Percentiles rank a stretch among this genome's conserved stretches.
Conservation (phyloP, 805 yeast species). For the Candida coquimbonensis region DNA sequence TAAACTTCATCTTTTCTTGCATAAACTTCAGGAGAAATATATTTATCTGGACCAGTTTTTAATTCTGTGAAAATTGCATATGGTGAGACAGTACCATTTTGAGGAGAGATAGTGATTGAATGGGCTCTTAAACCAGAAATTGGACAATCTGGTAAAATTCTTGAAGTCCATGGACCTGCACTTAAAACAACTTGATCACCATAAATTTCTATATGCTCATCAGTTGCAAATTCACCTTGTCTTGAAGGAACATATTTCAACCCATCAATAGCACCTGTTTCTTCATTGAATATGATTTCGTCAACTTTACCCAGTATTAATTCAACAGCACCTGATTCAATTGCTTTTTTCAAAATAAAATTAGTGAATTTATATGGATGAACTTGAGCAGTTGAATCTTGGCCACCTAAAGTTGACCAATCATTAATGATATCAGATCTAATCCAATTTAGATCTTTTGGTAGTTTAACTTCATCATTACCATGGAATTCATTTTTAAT, state of each 20-base stretch:
- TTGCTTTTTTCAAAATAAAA: slow-evolving; percentile 69
- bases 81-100: slow-evolving; percentile 72
- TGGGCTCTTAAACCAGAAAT: slow-evolving; percentile 92
- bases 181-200: slow-evolving; percentile 80
- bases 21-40: slow-evolving; percentile 88
- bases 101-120: slow-evolving; percentile 85
- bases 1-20: slow-evolving; percentile 94
- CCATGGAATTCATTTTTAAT: slow-evolving; percentile 18
- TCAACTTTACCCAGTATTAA: slow-evolving; percentile 79
- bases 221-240: slow-evolving; percentile 14
- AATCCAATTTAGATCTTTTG: slow-evolving; percentile 74
- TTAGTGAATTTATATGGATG: slow-evolving; percentile 95
- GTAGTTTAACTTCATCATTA: slow-evolving; percentile 30
- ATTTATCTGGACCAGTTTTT: slow-evolving; percentile 55
- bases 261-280: slow-evolving; percentile 64
- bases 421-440: slow-evolving; percentile 52
- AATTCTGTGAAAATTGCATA: slow-evolving; percentile 92
- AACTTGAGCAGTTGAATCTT: slow-evolving; percentile 90
- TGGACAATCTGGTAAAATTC: slow-evolving; percentile 86
- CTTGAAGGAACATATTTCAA: slow-evolving; percentile 47
- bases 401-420: slow-evolving; percentile 78
- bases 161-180: slow-evolving; percentile 97
- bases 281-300: slow-evolving; percentile 54
- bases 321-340: slow-evolving; percentile 78
- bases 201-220: slow-evolving; percentile 37